phyloP scores from a whole-genome alignment of 306 rosid genomes.

The Medicago arabica region DNA sequence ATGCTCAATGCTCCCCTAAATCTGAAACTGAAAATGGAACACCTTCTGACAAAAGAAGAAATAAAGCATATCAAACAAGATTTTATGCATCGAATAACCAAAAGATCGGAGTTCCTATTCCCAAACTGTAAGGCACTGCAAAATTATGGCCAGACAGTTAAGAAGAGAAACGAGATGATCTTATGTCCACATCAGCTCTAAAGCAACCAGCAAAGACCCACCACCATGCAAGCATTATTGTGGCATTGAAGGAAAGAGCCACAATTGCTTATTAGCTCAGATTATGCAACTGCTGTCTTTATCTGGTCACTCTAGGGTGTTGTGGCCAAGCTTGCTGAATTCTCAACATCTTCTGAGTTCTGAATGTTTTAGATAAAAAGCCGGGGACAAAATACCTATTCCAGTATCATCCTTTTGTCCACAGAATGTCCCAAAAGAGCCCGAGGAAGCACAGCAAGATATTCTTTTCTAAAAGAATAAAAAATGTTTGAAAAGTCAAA shows the following conservation, averaged over 20 bases:
- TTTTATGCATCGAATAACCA: constrained; percentile 35
- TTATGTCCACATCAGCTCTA: constrained; percentile 57
- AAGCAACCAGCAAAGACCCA: constrained; percentile 69
- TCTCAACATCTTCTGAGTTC: constrained; percentile 49
- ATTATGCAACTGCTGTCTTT: constrained; percentile 50
- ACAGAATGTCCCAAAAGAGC: constrained; percentile 54
- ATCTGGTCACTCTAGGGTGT: constrained; percentile 65
- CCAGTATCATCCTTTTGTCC: constrained; percentile 50
- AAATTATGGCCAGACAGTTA: constrained; percentile 52
- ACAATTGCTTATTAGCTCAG: constrained; percentile 41
- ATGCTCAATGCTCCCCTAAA: constrained; percentile 52
- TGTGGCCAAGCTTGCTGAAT: constrained; percentile 51
- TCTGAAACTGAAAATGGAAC: constrained; percentile 50
- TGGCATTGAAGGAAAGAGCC: constrained; percentile 30
- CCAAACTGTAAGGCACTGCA: constrained; percentile 52
- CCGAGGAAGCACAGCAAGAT: constrained; percentile 54
- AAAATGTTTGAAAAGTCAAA: constrained; percentile 42
- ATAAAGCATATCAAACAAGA: constrained; percentile 40
- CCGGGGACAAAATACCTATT: constrained; percentile 59
- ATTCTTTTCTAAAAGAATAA: constrained; percentile 50
- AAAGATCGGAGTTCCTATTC: constrained; percentile 37
- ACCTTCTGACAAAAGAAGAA: constrained; percentile 52
- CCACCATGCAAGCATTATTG: constrained; percentile 42
- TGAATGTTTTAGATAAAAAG: constrained; percentile 48
- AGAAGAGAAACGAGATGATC: constrained; percentile 49